Percentiles rank a stretch among this genome's conserved stretches.
Evolutionary conservation across 768 basidiomycete genomes (phyloP).

Genomic region (Phlebiopsis flavidoalba): DNA sequence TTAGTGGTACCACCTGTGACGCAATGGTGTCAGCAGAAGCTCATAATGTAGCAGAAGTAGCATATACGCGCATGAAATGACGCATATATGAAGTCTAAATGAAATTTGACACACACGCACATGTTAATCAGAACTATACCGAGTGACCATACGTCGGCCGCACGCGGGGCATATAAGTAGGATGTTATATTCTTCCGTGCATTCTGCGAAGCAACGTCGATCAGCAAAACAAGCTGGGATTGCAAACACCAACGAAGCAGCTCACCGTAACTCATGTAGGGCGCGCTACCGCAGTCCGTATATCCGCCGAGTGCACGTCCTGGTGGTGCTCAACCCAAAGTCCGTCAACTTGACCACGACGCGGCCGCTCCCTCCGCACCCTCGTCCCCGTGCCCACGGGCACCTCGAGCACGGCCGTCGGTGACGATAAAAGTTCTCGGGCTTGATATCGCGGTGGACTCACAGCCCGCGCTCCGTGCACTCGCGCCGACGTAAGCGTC

Average conservation of each 20-base stretch:
- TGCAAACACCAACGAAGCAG: constrained; percentile 9
- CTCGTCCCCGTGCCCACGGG: constrained; percentile 7
- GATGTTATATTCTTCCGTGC: constrained; percentile 95
- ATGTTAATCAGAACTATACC: constrained; percentile 99
- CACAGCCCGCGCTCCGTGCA: constrained; percentile 85
- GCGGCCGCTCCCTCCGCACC: constrained; percentile 69
- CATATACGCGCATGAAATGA: constrained; percentile 2
- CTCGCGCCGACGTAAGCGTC: constrained; percentile 94
- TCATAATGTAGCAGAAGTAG: constrained; percentile 4
- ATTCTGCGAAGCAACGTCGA: constrained; percentile 55
- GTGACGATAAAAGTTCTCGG: constrained; percentile 98
- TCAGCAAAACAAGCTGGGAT: not conserved
- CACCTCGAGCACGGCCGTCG: constrained; percentile 60
- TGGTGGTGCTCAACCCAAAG: constrained; percentile 93
- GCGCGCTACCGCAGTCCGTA: constrained; percentile 98
- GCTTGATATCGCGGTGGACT: constrained; percentile 98
- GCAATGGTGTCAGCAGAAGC: not conserved
- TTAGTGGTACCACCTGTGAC: constrained; percentile 84
- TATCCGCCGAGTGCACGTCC: constrained; percentile 85
- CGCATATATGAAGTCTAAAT: not conserved
- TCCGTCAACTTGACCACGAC: constrained; percentile 96
- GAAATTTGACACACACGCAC: constrained; percentile 42
- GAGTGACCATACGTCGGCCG: constrained; percentile 98
- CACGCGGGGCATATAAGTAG: constrained; percentile 90
- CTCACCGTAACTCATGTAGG: constrained; percentile 97